Base-by-base conservation (phyloP, 495 filamentous ascomycete genomes). In the Hypoxylon crocopeplum region DNA sequence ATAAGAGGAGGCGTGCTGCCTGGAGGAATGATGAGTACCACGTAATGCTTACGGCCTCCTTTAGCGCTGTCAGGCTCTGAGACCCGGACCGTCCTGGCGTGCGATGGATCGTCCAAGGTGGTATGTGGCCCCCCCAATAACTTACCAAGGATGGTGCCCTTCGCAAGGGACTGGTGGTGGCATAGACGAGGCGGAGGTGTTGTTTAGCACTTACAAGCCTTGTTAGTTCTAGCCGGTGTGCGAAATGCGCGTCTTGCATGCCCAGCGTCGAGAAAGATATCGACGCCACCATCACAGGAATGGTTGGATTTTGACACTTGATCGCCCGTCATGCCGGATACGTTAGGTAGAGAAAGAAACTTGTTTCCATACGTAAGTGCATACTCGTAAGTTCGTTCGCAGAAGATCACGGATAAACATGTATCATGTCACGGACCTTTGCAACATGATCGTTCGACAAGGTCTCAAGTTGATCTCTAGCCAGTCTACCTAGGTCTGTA, bases 1-100 rank as follows among this genome's bases (percentile, higher is more conserved):
- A 59, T 64, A 27, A 22, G 39, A 51, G 13, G 12, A 48, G 48
- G 20, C 17, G 36, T 41, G 13, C 21, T 12, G 49, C 46, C 47
- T 37, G 29, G 54, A 59, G 56, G 57, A 53, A 54, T 45, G 44
- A 50, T 62, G 48, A 53, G 45, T 64, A 64, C 61, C 55, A 59
- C 61, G 55, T 64, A 59, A 64, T 59, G 55, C 61, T 64, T 54
- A 59, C 50, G 50, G 42, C 33, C 55, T 64, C 33, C 22, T 47
- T 38, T 59, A 59, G 45, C 55, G 56, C 33, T 41, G 27, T 46
- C 41, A 53, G 45, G 61, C 33, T 45, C 51, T 59, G 41, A 64
- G 38, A 64, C 59, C 59, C 59, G 59, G 59, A 52, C 60, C 49
- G 54, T 58, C 54, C 60, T 57, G 59, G 53, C 48, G 32, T n/a